Conservation (phyloP, 345 rosid species). For the Eucalyptus melliodora region DNA sequence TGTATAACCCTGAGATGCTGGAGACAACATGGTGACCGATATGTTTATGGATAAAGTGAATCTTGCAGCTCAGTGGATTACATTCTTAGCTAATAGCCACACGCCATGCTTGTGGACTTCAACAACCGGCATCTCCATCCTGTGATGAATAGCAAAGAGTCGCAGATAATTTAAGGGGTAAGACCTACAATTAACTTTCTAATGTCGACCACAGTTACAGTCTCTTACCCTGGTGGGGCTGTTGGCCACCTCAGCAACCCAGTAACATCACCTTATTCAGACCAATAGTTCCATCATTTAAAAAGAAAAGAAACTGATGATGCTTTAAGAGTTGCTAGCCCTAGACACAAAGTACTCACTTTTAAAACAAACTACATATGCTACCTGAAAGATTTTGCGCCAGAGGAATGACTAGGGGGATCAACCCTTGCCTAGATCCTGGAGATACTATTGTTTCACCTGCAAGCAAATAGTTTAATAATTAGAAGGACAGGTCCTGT, state of each 20-base stretch:
- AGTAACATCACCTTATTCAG: constrained; percentile 46
- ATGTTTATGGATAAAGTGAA: constrained; percentile 2
- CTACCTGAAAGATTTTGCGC: constrained; percentile 55
- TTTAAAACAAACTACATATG: background rate
- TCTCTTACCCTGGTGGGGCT: constrained; percentile 73
- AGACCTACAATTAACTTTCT: background rate
- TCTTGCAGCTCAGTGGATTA: constrained; percentile 20
- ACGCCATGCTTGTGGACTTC: constrained; percentile 79
- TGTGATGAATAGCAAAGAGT: background rate
- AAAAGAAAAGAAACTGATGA: background rate
- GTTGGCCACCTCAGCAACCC: constrained; percentile 92
- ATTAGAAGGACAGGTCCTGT: background rate
- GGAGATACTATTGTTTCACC: constrained; percentile 73
- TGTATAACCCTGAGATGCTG: background rate
- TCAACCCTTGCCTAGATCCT: constrained; percentile 55
- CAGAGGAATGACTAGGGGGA: constrained; percentile 73
- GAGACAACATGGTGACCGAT: background rate
- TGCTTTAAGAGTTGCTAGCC: background rate
- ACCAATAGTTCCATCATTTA: background rate
- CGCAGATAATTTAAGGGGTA: background rate
- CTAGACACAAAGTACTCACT: background rate
- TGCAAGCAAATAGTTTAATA: constrained; percentile 2
- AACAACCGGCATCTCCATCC: constrained; percentile 91
- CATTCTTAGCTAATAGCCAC: constrained; percentile 86
- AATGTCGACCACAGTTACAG: background rate